phyloP scores from a whole-genome alignment of 768 basidiomycete species.

The Boletus sensibilis region DNA sequence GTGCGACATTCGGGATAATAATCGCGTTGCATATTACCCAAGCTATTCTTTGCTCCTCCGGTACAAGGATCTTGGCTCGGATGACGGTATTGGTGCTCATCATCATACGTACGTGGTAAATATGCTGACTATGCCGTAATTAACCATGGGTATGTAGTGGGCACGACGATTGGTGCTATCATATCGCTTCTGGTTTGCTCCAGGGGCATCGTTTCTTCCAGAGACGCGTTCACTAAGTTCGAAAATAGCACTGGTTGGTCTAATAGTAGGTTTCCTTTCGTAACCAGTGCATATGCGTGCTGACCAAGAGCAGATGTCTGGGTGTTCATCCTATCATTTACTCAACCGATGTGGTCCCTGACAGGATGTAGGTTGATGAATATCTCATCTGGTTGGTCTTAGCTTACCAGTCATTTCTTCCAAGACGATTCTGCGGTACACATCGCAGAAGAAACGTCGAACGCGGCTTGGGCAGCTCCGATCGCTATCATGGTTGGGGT shows the following conservation, averaged over 20 bases:
- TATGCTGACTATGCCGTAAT: background rate
- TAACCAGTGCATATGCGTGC: background rate
- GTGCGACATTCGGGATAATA: conserved; percentile 24
- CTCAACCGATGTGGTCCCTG: conserved; percentile 26
- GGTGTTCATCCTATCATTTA: conserved; percentile 28
- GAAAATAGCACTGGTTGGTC: conserved; percentile 29
- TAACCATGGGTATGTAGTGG: conserved; percentile 8
- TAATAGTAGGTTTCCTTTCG: conserved; percentile 7
- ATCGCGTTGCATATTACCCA: conserved; percentile 17
- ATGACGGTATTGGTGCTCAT: conserved; percentile 18
- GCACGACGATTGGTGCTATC: conserved; percentile 16
- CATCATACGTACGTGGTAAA: conserved; percentile 14
- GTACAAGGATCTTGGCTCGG: conserved; percentile 23
- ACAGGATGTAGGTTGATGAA: conserved; percentile 21
- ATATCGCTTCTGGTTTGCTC: conserved; percentile 21
- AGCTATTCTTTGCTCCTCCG: conserved; percentile 23
- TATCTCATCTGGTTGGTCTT: background rate
- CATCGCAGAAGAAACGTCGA: conserved; percentile 45
- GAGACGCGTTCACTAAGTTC: conserved; percentile 23
- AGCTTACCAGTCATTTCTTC: background rate
- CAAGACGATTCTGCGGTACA: conserved; percentile 49
- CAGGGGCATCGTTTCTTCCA: conserved; percentile 14
- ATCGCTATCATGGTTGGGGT: conserved; percentile 46
- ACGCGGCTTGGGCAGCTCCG: conserved; percentile 43
- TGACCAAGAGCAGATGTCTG: conserved; percentile 17